Percentiles rank a stretch among this genome's conserved stretches.
phyloP scores from a whole-genome alignment of 768 basidiomycete genomes.

The Cantharellus cinnabarinus region DNA sequence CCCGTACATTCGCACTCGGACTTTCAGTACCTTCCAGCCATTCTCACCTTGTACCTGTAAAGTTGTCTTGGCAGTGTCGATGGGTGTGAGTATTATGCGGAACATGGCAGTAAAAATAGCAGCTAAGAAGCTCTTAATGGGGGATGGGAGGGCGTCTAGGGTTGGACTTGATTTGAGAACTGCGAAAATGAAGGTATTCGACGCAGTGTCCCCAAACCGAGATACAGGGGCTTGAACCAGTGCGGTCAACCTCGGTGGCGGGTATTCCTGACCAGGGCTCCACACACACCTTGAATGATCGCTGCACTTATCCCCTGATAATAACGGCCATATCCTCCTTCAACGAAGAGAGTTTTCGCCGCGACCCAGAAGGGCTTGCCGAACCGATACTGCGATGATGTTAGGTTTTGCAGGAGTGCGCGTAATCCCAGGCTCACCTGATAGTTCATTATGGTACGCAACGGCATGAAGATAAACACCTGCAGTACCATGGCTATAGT shows the following conservation, averaged over 20 bases:
- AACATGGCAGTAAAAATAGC: conserved; percentile 63
- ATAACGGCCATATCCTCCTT: conserved; percentile 67
- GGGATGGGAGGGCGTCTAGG: conserved; percentile 38
- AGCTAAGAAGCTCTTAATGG: conserved; percentile 62
- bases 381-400: conserved; percentile 26
- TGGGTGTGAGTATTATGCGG: conserved; percentile 77
- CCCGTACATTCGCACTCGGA: conserved; percentile 55
- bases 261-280: neutral
- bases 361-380: neutral
- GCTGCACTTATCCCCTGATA: conserved; percentile 79
- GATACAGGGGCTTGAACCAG: conserved; percentile 17
- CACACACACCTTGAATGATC: conserved; percentile 43
- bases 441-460: conserved; percentile 98
- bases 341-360: conserved; percentile 15
- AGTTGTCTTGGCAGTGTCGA: conserved; percentile 91
- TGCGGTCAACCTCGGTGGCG: neutral
- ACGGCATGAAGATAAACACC: conserved; percentile 75
- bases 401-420: neutral
- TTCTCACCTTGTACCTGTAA: conserved; percentile 73
- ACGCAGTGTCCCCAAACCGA: conserved; percentile 86
- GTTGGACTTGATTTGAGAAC: conserved; percentile 59
- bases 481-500: conserved; percentile 76
- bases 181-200: conserved; percentile 81
- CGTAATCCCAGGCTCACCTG: conserved; percentile 20
- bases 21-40: conserved; percentile 44